These are phyloP conservation scores for Afroboletus lepidellus DNA, from an alignment of 1,284 basidiomycete genomes.

Conservation along the genomic window DNA sequence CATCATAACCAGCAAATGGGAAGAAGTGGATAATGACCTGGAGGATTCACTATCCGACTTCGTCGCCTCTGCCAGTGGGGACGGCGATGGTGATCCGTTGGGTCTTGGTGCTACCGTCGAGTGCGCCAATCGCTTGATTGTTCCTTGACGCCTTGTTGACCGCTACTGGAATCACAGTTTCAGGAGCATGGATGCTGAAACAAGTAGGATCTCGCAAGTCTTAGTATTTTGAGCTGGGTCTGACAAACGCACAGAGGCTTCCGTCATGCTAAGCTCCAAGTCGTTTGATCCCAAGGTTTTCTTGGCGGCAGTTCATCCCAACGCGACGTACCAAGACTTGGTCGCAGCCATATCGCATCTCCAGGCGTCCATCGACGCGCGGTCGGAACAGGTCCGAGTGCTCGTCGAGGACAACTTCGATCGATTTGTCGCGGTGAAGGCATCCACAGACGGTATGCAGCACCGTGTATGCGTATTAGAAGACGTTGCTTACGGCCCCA, in stretches of 20 bases:
- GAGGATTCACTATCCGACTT: conserved; percentile 66
- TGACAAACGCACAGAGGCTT: conserved; percentile 54
- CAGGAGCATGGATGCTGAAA: conserved; percentile 68
- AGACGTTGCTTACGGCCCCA: conserved; percentile 9
- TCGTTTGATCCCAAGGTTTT: conserved; percentile 96
- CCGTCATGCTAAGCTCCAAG: conserved; percentile 86
- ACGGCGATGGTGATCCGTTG: conserved; percentile 67
- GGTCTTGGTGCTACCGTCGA: conserved; percentile 61
- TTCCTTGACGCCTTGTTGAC: conserved; percentile 8
- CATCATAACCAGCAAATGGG: conserved; percentile 60
- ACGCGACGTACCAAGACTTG: conserved; percentile 93
- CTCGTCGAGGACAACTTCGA: conserved; percentile 99
- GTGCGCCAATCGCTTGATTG: conserved; percentile 40
- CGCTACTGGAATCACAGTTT: conserved; percentile 40
- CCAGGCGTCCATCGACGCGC: conserved; percentile 76
- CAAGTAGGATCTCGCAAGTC: conserved; percentile 44
- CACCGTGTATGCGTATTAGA: background rate
- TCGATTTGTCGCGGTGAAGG: conserved; percentile 96
- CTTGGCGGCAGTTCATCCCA: conserved; percentile 89
- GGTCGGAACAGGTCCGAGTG: conserved; percentile 90
- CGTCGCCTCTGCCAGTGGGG: conserved; percentile 50
- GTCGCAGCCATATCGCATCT: conserved; percentile 72
- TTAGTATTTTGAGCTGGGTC: conserved; percentile 4
- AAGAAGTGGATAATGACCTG: conserved; percentile 75
- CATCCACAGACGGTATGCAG: conserved; percentile 86